A percentile compares a stretch with the other conserved stretches of the same genome.
phyloP scores from a whole-genome alignment of 202 grass and related monocot genomes.

The Sporobolus alterniflorus region DNA sequence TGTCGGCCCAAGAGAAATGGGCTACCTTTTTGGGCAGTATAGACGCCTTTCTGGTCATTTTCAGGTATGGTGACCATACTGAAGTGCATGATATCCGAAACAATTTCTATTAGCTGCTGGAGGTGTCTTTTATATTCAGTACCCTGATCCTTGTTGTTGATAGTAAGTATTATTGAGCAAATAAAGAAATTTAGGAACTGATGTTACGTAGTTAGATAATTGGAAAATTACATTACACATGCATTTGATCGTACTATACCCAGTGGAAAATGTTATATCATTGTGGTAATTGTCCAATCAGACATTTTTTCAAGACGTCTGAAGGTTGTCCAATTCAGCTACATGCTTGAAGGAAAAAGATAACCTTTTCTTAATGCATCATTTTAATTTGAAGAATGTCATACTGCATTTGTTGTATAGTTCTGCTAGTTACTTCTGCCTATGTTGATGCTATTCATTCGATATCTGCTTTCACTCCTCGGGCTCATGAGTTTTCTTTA shows the following conservation, averaged over 20 bases:
- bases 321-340: slow-evolving; percentile 10
- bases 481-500: slow-evolving; percentile 24
- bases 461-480: slow-evolving; percentile 18
- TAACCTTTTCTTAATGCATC: background rate
- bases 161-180: background rate
- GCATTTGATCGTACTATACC: background rate
- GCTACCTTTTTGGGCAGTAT: slow-evolving; percentile 98
- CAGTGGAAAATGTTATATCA: slow-evolving; percentile 16
- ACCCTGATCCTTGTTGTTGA: background rate
- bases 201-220: slow-evolving; percentile 10
- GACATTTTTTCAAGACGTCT: background rate
- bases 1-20: slow-evolving; percentile 98
- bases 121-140: background rate
- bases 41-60: slow-evolving; percentile 98
- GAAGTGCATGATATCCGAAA: slow-evolving; percentile 17
- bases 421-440: background rate
- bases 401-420: background rate
- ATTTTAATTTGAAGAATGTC: background rate
- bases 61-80: slow-evolving; percentile 64
- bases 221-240: background rate
- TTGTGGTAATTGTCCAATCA: background rate
- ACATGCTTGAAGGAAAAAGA: background rate
- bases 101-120: slow-evolving; percentile 1
- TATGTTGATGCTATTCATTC: slow-evolving; percentile 23
- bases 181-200: slow-evolving; percentile 1